phyloP scores from a whole-genome alignment of 2,329 filamentous ascomycete genomes.

The Microascus cirrosus region DNA sequence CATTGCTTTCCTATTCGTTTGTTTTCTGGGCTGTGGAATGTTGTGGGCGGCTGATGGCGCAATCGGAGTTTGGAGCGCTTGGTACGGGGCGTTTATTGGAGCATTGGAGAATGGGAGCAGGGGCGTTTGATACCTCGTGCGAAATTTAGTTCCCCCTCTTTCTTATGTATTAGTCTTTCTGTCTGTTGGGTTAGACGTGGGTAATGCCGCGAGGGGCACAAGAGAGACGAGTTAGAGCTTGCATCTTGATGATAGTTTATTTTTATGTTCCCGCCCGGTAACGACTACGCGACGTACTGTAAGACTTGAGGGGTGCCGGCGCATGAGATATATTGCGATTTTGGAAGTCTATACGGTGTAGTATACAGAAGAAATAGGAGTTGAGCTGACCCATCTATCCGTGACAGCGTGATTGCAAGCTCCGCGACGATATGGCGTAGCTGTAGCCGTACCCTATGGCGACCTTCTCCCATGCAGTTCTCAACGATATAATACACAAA shows the following conservation, averaged over 20 bases:
- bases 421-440: too few relatives aligned
- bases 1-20: background rate
- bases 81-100: background rate
- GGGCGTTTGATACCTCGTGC: background rate
- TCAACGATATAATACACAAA: background rate
- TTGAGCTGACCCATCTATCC: background rate
- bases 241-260: background rate
- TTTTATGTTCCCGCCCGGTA: background rate
- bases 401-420: background rate
- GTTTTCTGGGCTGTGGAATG: background rate
- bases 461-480: background rate
- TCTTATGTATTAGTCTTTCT: conserved; percentile 6
- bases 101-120: background rate
- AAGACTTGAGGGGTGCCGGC: background rate
- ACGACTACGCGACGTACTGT: background rate
- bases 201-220: background rate
- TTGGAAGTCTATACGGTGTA: background rate
- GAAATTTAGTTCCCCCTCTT: background rate
- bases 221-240: background rate
- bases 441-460: background rate
- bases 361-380: conserved; percentile 3
- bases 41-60: background rate
- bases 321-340: background rate
- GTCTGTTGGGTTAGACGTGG: background rate
- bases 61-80: background rate